Evolutionary conservation across 176 grass and related monocot species (phyloP).

Genomic region (Oryza coarctata): DNA sequence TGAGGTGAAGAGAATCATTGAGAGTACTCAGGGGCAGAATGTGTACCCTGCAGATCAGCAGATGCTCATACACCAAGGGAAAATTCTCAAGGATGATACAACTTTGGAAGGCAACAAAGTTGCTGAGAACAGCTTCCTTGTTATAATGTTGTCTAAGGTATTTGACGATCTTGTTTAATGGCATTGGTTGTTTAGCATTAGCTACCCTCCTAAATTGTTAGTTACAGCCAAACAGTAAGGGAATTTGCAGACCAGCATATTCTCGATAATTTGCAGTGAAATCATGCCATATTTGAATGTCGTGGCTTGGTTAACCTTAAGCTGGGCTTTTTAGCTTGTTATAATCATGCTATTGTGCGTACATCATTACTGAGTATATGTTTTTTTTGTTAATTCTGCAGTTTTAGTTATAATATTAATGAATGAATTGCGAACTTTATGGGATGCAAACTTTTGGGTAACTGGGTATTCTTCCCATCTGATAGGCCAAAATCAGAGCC

Average conservation of each 20-base stretch:
- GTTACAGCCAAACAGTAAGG: background rate
- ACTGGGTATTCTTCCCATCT: background rate
- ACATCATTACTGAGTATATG: background rate
- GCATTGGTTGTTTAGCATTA: background rate
- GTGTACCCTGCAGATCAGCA: constrained; percentile 82
- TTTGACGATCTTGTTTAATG: background rate
- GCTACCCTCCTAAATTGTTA: background rate
- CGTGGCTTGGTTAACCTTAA: background rate
- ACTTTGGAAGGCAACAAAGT: constrained; percentile 82
- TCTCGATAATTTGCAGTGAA: background rate
- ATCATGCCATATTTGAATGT: background rate
- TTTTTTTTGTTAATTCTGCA: background rate
- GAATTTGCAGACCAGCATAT: background rate
- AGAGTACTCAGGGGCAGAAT: constrained; percentile 63
- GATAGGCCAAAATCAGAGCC: background rate
- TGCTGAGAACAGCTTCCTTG: constrained; percentile 81
- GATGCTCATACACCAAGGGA: constrained; percentile 95
- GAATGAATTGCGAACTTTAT: background rate
- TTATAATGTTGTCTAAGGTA: constrained; percentile 98
- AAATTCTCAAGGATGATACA: constrained; percentile 97
- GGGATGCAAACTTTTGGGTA: background rate
- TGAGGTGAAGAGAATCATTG: constrained; percentile 87
- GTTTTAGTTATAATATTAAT: background rate
- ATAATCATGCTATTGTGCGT: background rate
- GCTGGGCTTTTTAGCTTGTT: background rate